Base-by-base conservation (phyloP, 2,329 filamentous ascomycete species). In the Biscogniauxia sp. region DNA sequence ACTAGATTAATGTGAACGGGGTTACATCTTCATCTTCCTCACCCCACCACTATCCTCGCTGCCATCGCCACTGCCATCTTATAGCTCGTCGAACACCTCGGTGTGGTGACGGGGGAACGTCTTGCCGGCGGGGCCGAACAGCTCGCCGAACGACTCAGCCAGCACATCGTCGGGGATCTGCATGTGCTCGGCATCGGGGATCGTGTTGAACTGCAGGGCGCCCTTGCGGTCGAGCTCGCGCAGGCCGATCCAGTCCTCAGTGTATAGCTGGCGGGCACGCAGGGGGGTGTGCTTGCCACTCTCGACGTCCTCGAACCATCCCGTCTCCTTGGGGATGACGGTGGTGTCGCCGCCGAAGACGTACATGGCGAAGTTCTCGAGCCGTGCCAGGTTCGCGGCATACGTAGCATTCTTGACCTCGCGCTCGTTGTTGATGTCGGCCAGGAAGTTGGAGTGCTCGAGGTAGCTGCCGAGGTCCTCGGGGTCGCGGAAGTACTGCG, bases 341-440 rank as follows among this genome's bases (percentile, higher is more conserved):
- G 91, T 92, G 41, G 81, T 86, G 77, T 99, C 95, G 13, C 96
- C 87, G 64, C 88, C 88, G 72, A 98, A 99, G 76, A 96, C 79
- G 74, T 91, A 93, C 90, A 98, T 91, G 64, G 91, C 92, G 65
- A 98, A 90, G 68, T 89, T 89, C 70, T 90, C 85, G 72, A 99
- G 74, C 37, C 71, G 76, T 7, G 82, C 83, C 54, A 99, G 67
- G 72, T 94, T 90, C 68, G 83, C 76, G 72, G 84, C 87, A 75
- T 98, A 99, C 13, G 78, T 82, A 41, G 76, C 70, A 70, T 93
- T 97, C 84, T 96, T 96, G 58, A 79, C 63, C 54, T 66, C 65
- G 11, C 93, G 84, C 83, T 99, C 95, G 75, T 98, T 98, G 77
- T 99, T 99, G 77, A 98, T 89, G 73, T 98, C 94, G 9, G 94